Base-by-base conservation (phyloP, 352 stramenopile genomes). In the Peronospora farinosa region DNA sequence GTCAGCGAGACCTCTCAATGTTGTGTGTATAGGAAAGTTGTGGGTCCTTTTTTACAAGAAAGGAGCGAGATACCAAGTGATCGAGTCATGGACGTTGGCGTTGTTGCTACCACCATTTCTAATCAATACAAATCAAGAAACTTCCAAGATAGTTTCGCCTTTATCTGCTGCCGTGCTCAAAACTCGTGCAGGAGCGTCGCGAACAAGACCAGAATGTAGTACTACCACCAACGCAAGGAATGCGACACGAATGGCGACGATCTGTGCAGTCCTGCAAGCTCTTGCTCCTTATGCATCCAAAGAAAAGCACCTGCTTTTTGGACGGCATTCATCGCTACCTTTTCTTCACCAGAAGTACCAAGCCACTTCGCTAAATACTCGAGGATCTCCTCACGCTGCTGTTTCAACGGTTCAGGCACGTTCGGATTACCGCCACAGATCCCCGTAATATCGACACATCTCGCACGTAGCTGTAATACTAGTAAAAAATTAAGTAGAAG, bases 371-470 rank as follows among this genome's bases (percentile, higher is more conserved):
- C 58, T 23, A 89, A 41, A 60, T 86, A 89, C 43, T 64, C 28
- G 7, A 86, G 38, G 32, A 91, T 91, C 50, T 75, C 53, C 32
- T 75, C 54, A 4, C 78, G 79, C 48, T 91, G 80, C 47, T 82
- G 71, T 62, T 84, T 81, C 16, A 86, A 43, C 38, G 72, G 75
- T 31, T 72, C 74, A 0, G 76, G 78, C 3, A 67, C 55, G 43
- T 84, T 60, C 13, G 65, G 65, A 27, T 74, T 66, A 3, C 60
- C 56, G 17, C 67, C 38, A 15, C n/a, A 95, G 62, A 36, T 95
- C 84, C 1, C 81, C 78, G 31, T 80, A 95, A 65, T 95, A 82
- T 36, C 84, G 82, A 41, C 84, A 95, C 10, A 88, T 41, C 33
- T 92, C 71, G 30, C 84, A 95, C 19, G 19, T 3, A 21, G 19